phyloP scores from a whole-genome alignment of 805 yeast genomes.

The Cyberlindnera euphorbiae region DNA sequence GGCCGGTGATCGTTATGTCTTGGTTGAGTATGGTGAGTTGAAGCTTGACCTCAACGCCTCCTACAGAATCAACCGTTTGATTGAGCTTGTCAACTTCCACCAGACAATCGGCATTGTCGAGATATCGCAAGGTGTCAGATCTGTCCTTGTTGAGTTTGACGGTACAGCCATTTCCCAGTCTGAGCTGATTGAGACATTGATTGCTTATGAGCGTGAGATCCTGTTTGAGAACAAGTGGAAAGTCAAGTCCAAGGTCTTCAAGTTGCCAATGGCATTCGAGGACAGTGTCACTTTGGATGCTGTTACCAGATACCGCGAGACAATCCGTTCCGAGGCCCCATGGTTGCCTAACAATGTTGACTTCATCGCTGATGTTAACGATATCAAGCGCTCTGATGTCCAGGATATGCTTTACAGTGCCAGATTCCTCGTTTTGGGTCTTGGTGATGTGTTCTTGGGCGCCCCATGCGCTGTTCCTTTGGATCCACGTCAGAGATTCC shows the following conservation, averaged over 20 bases:
- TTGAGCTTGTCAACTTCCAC: constrained; percentile 60
- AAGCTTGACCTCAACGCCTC: constrained; percentile 78
- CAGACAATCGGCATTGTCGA: constrained; percentile 80
- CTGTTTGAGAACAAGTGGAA: constrained; percentile 76
- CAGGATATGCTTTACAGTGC: constrained; percentile 85
- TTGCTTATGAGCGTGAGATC: constrained; percentile 73
- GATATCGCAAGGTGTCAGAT: constrained; percentile 96
- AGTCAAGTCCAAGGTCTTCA: constrained; percentile 76
- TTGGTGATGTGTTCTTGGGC: constrained; percentile 96
- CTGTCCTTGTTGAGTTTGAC: constrained; percentile 84
- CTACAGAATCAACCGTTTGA: constrained; percentile 80
- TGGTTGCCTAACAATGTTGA: constrained; percentile 98
- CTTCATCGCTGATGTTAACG: constrained; percentile 86
- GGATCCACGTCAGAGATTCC: constrained; percentile 90
- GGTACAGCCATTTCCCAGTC: constrained; percentile 57
- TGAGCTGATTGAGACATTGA: constrained; percentile 54
- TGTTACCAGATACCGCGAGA: constrained; percentile 86
- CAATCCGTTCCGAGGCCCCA: constrained; percentile 89
- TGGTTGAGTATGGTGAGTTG: constrained; percentile 91
- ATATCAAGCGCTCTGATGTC: constrained; percentile 68
- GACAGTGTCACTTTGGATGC: constrained; percentile 86
- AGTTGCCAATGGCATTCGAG: constrained; percentile 94
- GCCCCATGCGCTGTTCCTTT: constrained; percentile 99
- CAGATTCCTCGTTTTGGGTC: constrained; percentile 85
- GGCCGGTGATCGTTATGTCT: constrained; percentile 92